Percentiles rank a stretch among this genome's conserved stretches.
These are phyloP conservation scores for Tylopilus plumbeoviolaceoides DNA, from an alignment of 768 basidiomycete species.

Conservation along the genomic window DNA sequence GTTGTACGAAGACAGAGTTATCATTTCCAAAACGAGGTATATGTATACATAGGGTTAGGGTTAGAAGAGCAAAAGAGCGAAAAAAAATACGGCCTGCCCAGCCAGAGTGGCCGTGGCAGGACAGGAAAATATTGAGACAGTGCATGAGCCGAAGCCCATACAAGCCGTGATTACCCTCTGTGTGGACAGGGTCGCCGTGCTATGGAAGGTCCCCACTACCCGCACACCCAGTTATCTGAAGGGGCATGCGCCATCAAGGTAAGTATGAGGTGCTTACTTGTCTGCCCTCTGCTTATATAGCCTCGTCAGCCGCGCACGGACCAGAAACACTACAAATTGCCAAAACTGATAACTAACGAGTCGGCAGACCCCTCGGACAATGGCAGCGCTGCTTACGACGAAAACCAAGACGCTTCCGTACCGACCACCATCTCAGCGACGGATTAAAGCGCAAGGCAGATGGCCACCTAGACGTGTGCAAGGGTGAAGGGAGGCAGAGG, in stretches of 20 bases:
- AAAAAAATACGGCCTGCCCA: slow-evolving; percentile 26
- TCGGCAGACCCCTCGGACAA: too few relatives aligned
- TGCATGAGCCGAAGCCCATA: slow-evolving; percentile 70
- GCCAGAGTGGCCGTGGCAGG: slow-evolving; percentile 53
- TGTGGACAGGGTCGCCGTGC: slow-evolving; percentile 53
- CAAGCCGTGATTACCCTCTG: slow-evolving; percentile 6
- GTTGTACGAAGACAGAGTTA: too few relatives aligned
- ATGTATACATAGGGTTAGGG: not conserved
- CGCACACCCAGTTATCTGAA: slow-evolving; percentile 54
- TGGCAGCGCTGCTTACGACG: slow-evolving; percentile 47
- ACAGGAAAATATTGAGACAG: slow-evolving; percentile 79
- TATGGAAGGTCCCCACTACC: slow-evolving; percentile 50
- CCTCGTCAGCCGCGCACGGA: slow-evolving; percentile 17
- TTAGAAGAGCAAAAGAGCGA: too few relatives aligned
- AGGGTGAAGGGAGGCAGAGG: slow-evolving; percentile 43
- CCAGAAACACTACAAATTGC: slow-evolving; percentile 7
- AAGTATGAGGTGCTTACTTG: slow-evolving; percentile 40
- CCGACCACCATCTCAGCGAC: slow-evolving; percentile 16
- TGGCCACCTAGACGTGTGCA: slow-evolving; percentile 52
- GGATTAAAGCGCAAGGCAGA: slow-evolving; percentile 66
- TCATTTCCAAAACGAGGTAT: slow-evolving; percentile 29
- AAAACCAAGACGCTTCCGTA: slow-evolving; percentile 30
- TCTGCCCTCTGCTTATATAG: slow-evolving; percentile 28
- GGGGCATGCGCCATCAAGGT: slow-evolving; percentile 60
- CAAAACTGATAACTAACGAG: not conserved